Conservation (phyloP, 768 basidiomycete genomes). For the Ramaria sp. region DNA sequence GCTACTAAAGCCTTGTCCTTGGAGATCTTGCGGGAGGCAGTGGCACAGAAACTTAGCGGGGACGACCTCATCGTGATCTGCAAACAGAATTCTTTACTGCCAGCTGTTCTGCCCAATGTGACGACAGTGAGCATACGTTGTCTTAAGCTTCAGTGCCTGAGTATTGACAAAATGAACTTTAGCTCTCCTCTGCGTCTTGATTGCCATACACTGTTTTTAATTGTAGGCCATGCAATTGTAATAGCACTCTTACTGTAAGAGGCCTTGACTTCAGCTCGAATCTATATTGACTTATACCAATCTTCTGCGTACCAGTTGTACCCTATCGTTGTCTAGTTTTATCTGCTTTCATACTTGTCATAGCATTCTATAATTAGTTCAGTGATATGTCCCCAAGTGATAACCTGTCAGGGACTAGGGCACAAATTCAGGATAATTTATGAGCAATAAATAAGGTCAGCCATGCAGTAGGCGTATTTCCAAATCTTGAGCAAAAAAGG, state of each 20-base stretch:
- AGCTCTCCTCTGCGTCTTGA: neutral
- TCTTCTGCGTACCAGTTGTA: neutral
- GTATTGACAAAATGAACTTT: neutral
- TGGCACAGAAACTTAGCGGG: conserved; percentile 7
- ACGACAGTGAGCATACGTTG: neutral
- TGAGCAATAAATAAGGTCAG: neutral
- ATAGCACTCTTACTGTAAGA: neutral
- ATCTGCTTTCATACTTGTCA: neutral
- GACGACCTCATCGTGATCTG: conserved; percentile 8
- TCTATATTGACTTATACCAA: neutral
- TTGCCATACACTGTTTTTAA: neutral
- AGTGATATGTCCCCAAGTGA: neutral
- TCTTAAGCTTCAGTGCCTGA: neutral
- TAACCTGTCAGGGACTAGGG: neutral
- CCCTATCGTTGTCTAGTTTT: neutral
- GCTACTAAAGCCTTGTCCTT: conserved; percentile 6
- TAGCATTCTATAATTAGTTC: neutral
- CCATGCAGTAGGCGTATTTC: neutral
- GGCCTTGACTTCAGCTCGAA: neutral
- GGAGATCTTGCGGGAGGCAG: conserved; percentile 9
- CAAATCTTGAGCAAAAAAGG: no score
- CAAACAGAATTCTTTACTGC: conserved; percentile 9
- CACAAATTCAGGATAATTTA: neutral
- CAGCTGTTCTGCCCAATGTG: conserved; percentile 6
- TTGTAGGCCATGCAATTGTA: neutral